Conservation (phyloP, 805 yeast genomes). For the Lachancea sp. region DNA sequence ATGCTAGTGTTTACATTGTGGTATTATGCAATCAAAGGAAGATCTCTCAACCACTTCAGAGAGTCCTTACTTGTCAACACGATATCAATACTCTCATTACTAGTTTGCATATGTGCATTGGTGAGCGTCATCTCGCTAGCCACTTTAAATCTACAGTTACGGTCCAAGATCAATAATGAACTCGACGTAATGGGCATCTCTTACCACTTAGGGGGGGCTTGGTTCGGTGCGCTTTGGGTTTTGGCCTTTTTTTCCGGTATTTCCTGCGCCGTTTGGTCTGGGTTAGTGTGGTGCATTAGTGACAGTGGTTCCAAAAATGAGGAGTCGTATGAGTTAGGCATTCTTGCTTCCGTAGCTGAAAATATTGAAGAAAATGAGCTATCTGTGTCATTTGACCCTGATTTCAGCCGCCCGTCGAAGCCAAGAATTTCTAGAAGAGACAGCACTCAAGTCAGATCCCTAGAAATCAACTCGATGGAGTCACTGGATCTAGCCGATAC, state of each 20-base stretch:
- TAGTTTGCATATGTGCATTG: slow-evolving; percentile 19
- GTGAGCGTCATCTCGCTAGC: slow-evolving; percentile 16
- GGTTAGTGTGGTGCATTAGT: slow-evolving; percentile 32
- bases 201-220: slow-evolving; percentile 21
- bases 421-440: background rate
- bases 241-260: slow-evolving; percentile 18
- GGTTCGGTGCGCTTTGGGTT: slow-evolving; percentile 24
- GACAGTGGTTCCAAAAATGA: slow-evolving; percentile 3
- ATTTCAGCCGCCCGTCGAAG: background rate
- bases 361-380: background rate
- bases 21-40: slow-evolving; percentile 27
- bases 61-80: slow-evolving; percentile 22
- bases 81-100: slow-evolving; percentile 22
- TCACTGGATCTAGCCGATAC: background rate
- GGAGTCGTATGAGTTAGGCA: slow-evolving; percentile 5
- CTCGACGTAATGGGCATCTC: slow-evolving; percentile 25
- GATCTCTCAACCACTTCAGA: slow-evolving; percentile 16
- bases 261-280: slow-evolving; percentile 29
- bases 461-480: background rate
- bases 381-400: background rate
- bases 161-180: slow-evolving; percentile 20
- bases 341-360: slow-evolving; percentile 1
- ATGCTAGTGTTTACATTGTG: slow-evolving; percentile 17
- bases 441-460: background rate
- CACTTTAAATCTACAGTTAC: slow-evolving; percentile 17